These are phyloP conservation scores for Sporothrix protearum DNA, from an alignment of 2,329 filamentous ascomycete genomes.

Conservation along the genomic window DNA sequence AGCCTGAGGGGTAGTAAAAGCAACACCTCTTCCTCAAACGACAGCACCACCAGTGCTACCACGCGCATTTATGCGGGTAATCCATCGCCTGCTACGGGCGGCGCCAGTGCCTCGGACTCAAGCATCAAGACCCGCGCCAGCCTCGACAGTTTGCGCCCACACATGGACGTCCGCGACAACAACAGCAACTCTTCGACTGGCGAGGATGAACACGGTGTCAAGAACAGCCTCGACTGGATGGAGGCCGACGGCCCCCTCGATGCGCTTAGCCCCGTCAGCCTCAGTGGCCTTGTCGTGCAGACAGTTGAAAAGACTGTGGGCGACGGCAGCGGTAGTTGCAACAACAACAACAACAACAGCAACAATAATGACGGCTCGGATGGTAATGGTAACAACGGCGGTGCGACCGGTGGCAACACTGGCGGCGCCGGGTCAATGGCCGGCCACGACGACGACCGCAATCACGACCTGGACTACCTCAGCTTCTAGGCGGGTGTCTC, in stretches of 20 bases:
- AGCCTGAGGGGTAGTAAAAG: neutral
- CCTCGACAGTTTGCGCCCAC: slow-evolving; percentile 1
- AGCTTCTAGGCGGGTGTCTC: slow-evolving; percentile 33
- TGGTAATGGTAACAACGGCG: neutral
- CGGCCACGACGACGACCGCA: slow-evolving; percentile 30
- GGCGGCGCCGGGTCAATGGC: neutral
- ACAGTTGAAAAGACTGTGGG: slow-evolving; percentile 33
- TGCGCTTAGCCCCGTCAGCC: slow-evolving; percentile 34
- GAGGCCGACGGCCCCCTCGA: slow-evolving; percentile 26
- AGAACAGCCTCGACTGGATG: slow-evolving; percentile 31
- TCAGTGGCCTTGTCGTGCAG: slow-evolving; percentile 35
- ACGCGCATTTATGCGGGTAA: neutral
- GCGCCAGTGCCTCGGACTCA: neutral
- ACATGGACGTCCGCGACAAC: neutral
- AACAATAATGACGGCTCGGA: neutral
- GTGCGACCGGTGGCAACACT: neutral
- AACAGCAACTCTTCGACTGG: neutral
- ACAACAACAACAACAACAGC: neutral
- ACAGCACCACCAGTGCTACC: neutral
- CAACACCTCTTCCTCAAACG: neutral
- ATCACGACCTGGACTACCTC: slow-evolving; percentile 43
- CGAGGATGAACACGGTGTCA: slow-evolving; percentile 14
- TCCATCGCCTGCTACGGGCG: neutral
- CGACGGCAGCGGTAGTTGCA: neutral
- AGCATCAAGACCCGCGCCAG: neutral